These are phyloP conservation scores for Limonomyces culmigenus DNA, from an alignment of 1,284 basidiomycete species.

Conservation along the genomic window DNA sequence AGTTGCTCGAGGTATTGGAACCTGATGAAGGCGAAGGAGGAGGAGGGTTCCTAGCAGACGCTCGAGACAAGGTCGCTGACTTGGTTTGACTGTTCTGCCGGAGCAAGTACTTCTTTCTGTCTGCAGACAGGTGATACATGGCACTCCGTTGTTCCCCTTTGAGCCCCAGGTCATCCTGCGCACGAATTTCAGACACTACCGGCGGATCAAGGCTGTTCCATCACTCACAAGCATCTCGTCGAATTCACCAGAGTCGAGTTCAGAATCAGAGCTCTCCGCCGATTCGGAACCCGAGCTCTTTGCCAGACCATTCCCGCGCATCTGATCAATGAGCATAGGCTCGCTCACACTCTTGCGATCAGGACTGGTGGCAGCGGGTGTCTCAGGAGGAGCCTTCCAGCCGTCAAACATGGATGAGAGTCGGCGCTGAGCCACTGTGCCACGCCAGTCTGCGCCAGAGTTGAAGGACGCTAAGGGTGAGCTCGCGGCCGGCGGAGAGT, in stretches of 20 bases:
- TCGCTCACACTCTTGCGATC: slow-evolving; percentile 51
- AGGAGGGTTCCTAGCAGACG: slow-evolving; percentile 12
- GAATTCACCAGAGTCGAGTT: slow-evolving; percentile 32
- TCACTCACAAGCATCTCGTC: slow-evolving; percentile 49
- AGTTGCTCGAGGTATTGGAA: slow-evolving; percentile 46
- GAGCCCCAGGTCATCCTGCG: slow-evolving; percentile 53
- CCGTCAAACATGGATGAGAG: slow-evolving; percentile 47
- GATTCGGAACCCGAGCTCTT: slow-evolving; percentile 1
- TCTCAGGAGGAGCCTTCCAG: slow-evolving; percentile 30
- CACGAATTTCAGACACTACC: slow-evolving; percentile 2
- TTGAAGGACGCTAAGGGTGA: slow-evolving; percentile 9
- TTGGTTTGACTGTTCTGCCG: slow-evolving; percentile 26
- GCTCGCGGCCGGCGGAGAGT: slow-evolving; percentile 8
- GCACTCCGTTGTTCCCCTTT: slow-evolving; percentile 50
- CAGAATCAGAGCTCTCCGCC: slow-evolving; percentile 16
- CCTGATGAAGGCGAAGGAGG: slow-evolving; percentile 21
- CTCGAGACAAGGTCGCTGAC: slow-evolving; percentile 17
- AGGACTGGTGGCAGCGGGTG: slow-evolving; percentile 15
- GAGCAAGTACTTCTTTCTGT: slow-evolving; percentile 58
- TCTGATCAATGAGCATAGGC: slow-evolving; percentile 34
- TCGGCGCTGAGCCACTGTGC: slow-evolving; percentile 35
- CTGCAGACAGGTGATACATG: slow-evolving; percentile 46
- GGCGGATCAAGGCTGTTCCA: background rate
- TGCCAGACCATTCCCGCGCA: slow-evolving; percentile 14
- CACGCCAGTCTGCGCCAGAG: slow-evolving; percentile 23